Percentiles rank a stretch among this genome's conserved stretches.
Conservation (phyloP, 2,329 filamentous ascomycete genomes). For the Epichloe festucae region DNA sequence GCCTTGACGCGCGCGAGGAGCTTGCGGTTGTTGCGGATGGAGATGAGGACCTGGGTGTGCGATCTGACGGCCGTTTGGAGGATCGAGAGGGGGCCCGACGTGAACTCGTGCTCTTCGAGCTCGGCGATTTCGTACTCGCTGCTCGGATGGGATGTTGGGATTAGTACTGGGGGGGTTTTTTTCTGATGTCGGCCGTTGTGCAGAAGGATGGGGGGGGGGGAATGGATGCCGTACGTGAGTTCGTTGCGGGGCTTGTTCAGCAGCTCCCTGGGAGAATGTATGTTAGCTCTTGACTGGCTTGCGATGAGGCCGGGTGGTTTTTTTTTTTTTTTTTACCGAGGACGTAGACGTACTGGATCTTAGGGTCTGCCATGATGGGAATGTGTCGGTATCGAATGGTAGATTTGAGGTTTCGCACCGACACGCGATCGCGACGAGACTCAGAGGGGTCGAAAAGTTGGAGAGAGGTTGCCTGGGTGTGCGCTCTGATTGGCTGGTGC, state of each 20-base stretch:
- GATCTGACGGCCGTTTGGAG: conserved; percentile 92
- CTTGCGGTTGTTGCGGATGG: conserved; percentile 96
- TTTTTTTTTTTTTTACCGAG: neutral
- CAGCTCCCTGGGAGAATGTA: conserved; percentile 52
- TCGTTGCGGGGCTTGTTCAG: conserved; percentile 79
- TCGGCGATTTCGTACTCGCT: conserved; percentile 87
- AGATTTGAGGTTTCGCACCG: conserved; percentile 6
- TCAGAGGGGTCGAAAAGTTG: conserved; percentile 14
- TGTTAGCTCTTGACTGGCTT: conserved; percentile 14
- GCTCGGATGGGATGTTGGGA: neutral
- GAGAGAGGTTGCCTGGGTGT: conserved; percentile 15
- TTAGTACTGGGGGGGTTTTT: neutral
- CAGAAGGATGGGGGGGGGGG: conserved; percentile 7
- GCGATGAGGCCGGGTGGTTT: neutral
- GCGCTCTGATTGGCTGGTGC: conserved; percentile 16
- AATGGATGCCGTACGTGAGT: conserved; percentile 60
- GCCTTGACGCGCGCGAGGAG: conserved; percentile 94
- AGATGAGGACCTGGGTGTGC: conserved; percentile 92
- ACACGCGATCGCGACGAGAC: conserved; percentile 12
- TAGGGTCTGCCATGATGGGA: conserved; percentile 47
- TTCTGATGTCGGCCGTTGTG: neutral
- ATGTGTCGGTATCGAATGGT: conserved; percentile 7
- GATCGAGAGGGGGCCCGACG: conserved; percentile 56
- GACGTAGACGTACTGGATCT: conserved; percentile 53
- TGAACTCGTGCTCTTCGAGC: conserved; percentile 45